Evolutionary conservation across 2,329 filamentous ascomycete species (phyloP).

Genomic region (Boeremia exigua): DNA sequence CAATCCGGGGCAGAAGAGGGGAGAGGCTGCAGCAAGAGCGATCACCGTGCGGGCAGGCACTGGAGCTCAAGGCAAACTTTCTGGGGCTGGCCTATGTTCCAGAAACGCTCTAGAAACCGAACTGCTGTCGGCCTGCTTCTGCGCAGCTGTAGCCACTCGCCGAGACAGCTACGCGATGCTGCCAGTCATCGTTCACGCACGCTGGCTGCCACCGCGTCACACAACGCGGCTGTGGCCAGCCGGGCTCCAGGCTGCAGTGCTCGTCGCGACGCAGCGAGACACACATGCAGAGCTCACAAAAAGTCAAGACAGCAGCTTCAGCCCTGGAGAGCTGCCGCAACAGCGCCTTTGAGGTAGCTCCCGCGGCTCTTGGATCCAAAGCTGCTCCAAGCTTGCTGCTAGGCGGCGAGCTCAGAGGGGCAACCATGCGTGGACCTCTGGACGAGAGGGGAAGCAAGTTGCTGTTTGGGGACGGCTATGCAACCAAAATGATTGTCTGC

Average conservation of each 20-base stretch:
- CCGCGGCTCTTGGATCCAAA: constrained; percentile 8
- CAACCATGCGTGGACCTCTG: constrained; percentile 8
- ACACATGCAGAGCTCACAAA: not conserved
- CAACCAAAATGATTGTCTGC: not conserved
- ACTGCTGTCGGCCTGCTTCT: constrained; percentile 7
- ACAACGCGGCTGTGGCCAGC: constrained; percentile 8
- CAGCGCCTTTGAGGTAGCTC: constrained; percentile 23
- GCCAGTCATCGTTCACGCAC: constrained; percentile 20
- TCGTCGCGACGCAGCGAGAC: constrained; percentile 8
- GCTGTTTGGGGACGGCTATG: not conserved
- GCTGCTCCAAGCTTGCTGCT: constrained; percentile 12
- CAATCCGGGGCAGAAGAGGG: constrained; percentile 28
- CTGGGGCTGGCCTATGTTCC: constrained; percentile 31
- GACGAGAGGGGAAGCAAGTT: not conserved
- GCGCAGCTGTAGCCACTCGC: constrained; percentile 17
- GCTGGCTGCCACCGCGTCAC: constrained; percentile 24
- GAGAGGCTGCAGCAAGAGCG: constrained; percentile 23
- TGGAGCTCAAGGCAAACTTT: constrained; percentile 27
- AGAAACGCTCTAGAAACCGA: constrained; percentile 39
- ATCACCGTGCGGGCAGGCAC: constrained; percentile 21
- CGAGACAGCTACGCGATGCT: constrained; percentile 21
- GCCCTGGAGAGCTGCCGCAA: constrained; percentile 13
- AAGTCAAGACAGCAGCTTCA: not conserved
- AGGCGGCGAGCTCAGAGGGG: constrained; percentile 16
- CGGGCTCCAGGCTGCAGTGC: constrained; percentile 7